Evolutionary conservation across 2,329 filamentous ascomycete genomes (phyloP), one percentile per base, ranked within the genome.

Genomic region (Fusarium albidum): DNA sequence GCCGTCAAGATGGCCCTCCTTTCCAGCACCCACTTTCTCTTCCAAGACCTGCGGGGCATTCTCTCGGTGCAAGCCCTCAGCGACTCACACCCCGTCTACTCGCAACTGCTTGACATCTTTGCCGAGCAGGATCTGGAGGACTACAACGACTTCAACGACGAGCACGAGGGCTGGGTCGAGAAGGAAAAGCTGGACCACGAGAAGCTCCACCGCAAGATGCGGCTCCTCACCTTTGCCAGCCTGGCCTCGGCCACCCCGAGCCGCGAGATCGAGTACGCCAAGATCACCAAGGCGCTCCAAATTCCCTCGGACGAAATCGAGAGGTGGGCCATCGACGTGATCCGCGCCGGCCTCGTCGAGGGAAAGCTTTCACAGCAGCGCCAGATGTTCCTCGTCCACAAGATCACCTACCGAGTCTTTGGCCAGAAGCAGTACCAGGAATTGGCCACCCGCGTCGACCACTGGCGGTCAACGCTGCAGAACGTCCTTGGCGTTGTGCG

Each of bases 261-360:
- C 68, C 90, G 94, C 69, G 92, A 95, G 69, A 89, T 99, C 46
- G 89, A 94, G 56, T 99, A 99, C 78, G 82, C 83, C 63, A 85
- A 85, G 69, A 97, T 99, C 71, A 85, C 90, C 62, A 89, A 89
- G 71, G 89, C 92, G 6, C 86, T 99, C 39, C 89, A 95, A 75
- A 87, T 99, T 49, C 87, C 91, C 38, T 71, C 79, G 39, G 87
- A 90, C 61, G 92, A 98, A 60, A 92, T 98, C 34, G 95, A 99
- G 82, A 90, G 94, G 83, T 99, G 95, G 95, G 92, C 96, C 64
- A 99, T 99, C 69, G 95, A 99, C 74, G 93, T 96, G 65, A 97
- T 99, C 77, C 91, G 95, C 65, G 92, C 93, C 40, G 92, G 93
- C 28, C 86, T 99, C 31, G 91, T 99, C 45, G 95, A 99, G 80